Evolutionary conservation across 2,329 filamentous ascomycete species (phyloP), one percentile per base, ranked within the genome.

Genomic region (Sodiomyces alkalinus): DNA sequence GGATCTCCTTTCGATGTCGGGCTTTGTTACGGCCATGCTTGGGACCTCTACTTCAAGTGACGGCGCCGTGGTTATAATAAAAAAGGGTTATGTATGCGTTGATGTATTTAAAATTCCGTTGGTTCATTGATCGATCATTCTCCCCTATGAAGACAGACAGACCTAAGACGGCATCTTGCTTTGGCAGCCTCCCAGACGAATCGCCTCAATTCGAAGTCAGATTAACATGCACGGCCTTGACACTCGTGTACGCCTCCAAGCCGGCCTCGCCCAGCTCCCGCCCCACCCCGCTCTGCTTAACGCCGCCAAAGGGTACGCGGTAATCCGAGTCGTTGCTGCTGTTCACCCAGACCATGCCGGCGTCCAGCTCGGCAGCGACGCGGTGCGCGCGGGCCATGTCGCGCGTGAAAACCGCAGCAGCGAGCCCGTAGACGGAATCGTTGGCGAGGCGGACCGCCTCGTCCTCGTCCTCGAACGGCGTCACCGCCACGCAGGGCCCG

Each of bases 371-470:
- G 32, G 58, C 58, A 22, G 59, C 53, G 17, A 55, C 42, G 16
- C 44, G 42, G 31, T 55, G 51, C 12, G 51, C 53, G 30, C 45
- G 41, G 23, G 37, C 55, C 17, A 73, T 52, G 33, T 73, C 56
- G 40, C 60, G 54, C 0, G 68, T 71, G 37, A 71, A 74, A 0
- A 76, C 51, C 0, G 67, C 60, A 3, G 62, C 60, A 6, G 64
- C 66, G 0, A 74, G 52, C 2, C 69, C 69, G 38, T 66, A 70
- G 2, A 55, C 60, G 2, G 61, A 64, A 35, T 69, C 38, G 26
- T 55, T 55, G 0, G 50, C 49, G 6, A 44, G 41, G 5, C 24
- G 29, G 2, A 55, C 27, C 0, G 47, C 52, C 22, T 55, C 49
- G 0, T 40, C 41, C 16, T 55, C 52, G 0, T 42, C 43, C 13